Conservation (phyloP, 768 basidiomycete genomes). For the Panellus pusillus region DNA sequence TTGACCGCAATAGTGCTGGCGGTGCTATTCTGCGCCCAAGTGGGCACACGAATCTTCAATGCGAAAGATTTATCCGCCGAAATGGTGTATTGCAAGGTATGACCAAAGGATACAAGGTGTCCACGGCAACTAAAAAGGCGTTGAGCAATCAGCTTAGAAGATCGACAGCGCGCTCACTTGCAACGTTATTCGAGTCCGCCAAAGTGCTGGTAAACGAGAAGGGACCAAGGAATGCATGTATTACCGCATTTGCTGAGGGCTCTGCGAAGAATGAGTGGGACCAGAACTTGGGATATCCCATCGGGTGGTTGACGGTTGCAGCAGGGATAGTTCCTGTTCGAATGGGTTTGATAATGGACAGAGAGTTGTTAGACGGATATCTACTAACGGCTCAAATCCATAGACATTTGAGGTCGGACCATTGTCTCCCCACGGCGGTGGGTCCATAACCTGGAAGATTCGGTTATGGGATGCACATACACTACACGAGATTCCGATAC, state of each 20-base stretch:
- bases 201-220: constrained; percentile 35
- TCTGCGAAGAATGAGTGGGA: constrained; percentile 39
- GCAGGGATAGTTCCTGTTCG: constrained; percentile 40
- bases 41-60: constrained; percentile 40
- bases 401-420: constrained; percentile 42
- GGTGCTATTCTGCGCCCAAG: constrained; percentile 35
- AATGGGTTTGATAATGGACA: no score
- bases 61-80: constrained; percentile 32
- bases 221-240: constrained; percentile 42
- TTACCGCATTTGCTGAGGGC: constrained; percentile 28
- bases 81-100: constrained; percentile 37
- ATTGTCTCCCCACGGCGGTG: constrained; percentile 39
- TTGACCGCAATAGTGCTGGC: constrained; percentile 37
- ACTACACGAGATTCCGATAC: background rate
- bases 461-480: no score
- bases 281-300: constrained; percentile 45
- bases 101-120: constrained; percentile 41
- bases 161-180: constrained; percentile 25
- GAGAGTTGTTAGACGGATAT: no score
- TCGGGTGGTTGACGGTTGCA: constrained; percentile 45
- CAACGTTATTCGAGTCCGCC: constrained; percentile 32
- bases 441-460: constrained; percentile 28
- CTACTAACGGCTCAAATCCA: constrained; percentile 36
- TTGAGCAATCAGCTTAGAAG: background rate
- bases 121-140: constrained; percentile 30